These are phyloP conservation scores for Globisporangium perplexum DNA, from an alignment of 352 stramenopile species.

Conservation along the genomic window DNA sequence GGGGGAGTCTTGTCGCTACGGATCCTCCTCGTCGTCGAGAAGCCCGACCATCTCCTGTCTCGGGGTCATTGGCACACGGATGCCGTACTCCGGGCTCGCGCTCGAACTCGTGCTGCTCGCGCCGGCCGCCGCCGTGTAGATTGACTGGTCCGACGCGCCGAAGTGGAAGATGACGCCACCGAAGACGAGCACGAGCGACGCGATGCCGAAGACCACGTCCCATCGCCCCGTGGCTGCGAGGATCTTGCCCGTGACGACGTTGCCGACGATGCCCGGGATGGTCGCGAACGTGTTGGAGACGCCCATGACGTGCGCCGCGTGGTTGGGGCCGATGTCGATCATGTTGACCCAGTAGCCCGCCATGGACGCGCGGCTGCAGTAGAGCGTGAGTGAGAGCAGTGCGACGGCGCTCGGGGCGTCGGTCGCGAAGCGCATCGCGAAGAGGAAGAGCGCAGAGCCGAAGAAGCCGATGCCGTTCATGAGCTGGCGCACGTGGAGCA, in stretches of 20 bases:
- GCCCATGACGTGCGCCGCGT: conserved; percentile 83
- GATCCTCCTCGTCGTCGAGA: conserved; percentile 16
- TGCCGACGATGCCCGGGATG: conserved; percentile 79
- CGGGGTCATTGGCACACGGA: conserved; percentile 25
- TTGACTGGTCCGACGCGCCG: conserved; percentile 70
- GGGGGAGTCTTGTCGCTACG: too few relatives aligned
- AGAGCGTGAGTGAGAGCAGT: conserved; percentile 72
- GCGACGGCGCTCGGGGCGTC: conserved; percentile 41
- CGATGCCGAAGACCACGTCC: conserved; percentile 83
- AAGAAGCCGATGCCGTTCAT: conserved; percentile 79
- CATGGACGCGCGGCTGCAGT: conserved; percentile 67
- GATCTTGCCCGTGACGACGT: conserved; percentile 81
- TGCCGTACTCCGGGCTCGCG: conserved; percentile 21
- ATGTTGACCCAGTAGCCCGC: conserved; percentile 89
- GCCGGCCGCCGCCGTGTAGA: conserved; percentile 28
- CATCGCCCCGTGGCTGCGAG: conserved; percentile 61
- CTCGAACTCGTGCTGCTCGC: conserved; percentile 21
- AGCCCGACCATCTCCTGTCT: conserved; percentile 48
- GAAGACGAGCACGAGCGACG: conserved; percentile 60
- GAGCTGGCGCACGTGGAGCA: conserved; percentile 68
- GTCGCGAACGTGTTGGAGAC: conserved; percentile 85
- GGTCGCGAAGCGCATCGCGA: conserved; percentile 60
- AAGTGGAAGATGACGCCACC: conserved; percentile 73
- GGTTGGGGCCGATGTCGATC: conserved; percentile 79
- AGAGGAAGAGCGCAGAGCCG: conserved; percentile 65